Evolutionary conservation across 352 stramenopile genomes (phyloP), one percentile per base, ranked within the genome.

Genomic region (Globisporangium acanthophoron): DNA sequence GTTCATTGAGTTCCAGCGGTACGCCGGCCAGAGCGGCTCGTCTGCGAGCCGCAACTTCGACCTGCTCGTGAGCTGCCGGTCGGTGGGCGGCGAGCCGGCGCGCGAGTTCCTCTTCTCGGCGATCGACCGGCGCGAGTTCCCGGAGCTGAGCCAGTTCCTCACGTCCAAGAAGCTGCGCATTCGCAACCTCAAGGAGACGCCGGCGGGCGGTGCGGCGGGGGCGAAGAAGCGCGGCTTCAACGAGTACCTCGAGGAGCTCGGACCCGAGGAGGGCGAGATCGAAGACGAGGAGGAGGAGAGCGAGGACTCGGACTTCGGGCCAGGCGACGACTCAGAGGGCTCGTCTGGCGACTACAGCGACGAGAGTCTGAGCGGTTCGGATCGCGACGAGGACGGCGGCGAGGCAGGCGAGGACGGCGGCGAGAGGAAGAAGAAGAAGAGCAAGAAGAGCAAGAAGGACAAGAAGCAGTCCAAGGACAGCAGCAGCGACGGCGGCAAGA

Each of bases 1-100:
- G 67, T 97, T 89, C 66, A 95, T 99, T 29, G 95, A 99, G 73
- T 99, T 99, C 70, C 94, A 99, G 74, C 86, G 96, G 9, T 99
- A 98, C 68, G 91, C 92, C 1, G 94, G 94, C 5, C 93, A 97
- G 65, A 81, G 67, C 29, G 80, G 78, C 0, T 87, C 80, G 31
- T 88, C 76, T 0, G 96, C 90, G 4, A 97, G 90, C 50, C 86
- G 92, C 27, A 99, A 98, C 75, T 99, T 99, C 72, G 96, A 99
- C 66, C 67, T 99, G 66, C 80, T 94, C 39, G 88, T 99, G 46
- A 96, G 79, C 56, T 91, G 97, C 66, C 93, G 93, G 65, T 87
- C 78, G 6, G 85, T 93, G 24, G 87, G 87, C n/a, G 81, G 82
- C 33, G 87, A 94, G 54, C 75, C 74, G 5, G 74, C 76, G 15